Conservation (phyloP, 2,329 filamentous ascomycete genomes). For the Mycosphaerella sp. region DNA sequence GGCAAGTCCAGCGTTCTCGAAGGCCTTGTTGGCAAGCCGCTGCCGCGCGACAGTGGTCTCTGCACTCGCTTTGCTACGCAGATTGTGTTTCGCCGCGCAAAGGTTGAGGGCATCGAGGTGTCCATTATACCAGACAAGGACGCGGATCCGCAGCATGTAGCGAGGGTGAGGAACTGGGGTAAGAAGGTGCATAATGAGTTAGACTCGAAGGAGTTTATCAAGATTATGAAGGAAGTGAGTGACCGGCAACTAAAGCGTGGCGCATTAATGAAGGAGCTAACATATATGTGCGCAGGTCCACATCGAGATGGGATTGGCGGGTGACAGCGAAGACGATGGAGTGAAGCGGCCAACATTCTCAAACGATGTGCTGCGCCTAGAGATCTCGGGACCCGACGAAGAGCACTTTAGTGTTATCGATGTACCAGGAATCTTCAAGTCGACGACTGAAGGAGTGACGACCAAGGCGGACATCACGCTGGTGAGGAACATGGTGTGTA, state of each 20-base stretch:
- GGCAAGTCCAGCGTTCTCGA: constrained; percentile 60
- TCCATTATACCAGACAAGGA: constrained; percentile 22
- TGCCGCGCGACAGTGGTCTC: constrained; percentile 49
- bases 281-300: constrained; percentile 11
- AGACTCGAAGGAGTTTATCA: constrained; percentile 11
- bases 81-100: constrained; percentile 23
- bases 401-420: constrained; percentile 31
- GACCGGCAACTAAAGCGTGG: neutral
- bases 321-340: neutral
- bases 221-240: neutral
- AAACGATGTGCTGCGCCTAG: constrained; percentile 28
- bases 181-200: constrained; percentile 17
- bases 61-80: constrained; percentile 46
- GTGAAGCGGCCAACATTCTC: constrained; percentile 23
- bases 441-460: constrained; percentile 31
- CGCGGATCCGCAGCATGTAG: neutral
- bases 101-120: constrained; percentile 6
- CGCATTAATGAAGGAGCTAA: neutral
- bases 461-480: constrained; percentile 36
- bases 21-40: constrained; percentile 51
- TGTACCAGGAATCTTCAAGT: constrained; percentile 33
- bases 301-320: constrained; percentile 19
- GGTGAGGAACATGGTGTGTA: constrained; percentile 37
- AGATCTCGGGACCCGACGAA: constrained; percentile 28
- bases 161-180: constrained; percentile 12